Percentiles rank a stretch among this genome's conserved stretches.
Evolutionary conservation across 2,329 filamentous ascomycete genomes (phyloP).

Genomic region (Cercospora zeina): DNA sequence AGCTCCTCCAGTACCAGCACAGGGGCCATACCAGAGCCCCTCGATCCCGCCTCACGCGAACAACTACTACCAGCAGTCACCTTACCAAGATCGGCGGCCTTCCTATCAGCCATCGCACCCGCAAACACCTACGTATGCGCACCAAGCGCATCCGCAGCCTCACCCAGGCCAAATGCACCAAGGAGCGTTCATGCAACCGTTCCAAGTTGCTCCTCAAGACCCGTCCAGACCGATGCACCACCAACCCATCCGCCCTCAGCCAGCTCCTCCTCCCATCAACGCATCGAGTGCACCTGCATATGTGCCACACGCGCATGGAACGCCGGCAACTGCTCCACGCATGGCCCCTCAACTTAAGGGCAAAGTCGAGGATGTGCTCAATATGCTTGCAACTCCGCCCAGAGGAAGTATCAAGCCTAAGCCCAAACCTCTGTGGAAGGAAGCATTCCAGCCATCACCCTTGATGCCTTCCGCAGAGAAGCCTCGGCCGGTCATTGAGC

Average conservation of each 20-base stretch:
- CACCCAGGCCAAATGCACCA: slow-evolving; percentile 20
- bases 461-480: slow-evolving; percentile 22
- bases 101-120: slow-evolving; percentile 38
- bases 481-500: slow-evolving; percentile 39
- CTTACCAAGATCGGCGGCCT: slow-evolving; percentile 29
- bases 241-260: slow-evolving; percentile 26
- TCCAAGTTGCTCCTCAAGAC: slow-evolving; percentile 50
- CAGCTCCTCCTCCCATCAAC: slow-evolving; percentile 14
- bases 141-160: slow-evolving; percentile 38
- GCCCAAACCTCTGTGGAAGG: slow-evolving; percentile 37
- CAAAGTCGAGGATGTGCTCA: slow-evolving; percentile 32
- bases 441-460: slow-evolving; percentile 31
- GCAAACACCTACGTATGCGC: slow-evolving; percentile 35
- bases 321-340: slow-evolving; percentile 33
- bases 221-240: slow-evolving; percentile 36
- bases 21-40: slow-evolving; percentile 27
- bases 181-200: slow-evolving; percentile 51
- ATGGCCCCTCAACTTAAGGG: slow-evolving; percentile 24
- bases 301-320: slow-evolving; percentile 23
- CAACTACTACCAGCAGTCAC: slow-evolving; percentile 37
- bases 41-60: slow-evolving; percentile 36
- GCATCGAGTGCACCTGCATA: slow-evolving; percentile 21
- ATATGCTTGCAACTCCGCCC: slow-evolving; percentile 36
- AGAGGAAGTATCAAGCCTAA: slow-evolving; percentile 15
- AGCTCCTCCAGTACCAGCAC: slow-evolving; percentile 28